Base-by-base conservation (phyloP, 176 grass and related monocot species). In the Rhynchospora tenuis region DNA sequence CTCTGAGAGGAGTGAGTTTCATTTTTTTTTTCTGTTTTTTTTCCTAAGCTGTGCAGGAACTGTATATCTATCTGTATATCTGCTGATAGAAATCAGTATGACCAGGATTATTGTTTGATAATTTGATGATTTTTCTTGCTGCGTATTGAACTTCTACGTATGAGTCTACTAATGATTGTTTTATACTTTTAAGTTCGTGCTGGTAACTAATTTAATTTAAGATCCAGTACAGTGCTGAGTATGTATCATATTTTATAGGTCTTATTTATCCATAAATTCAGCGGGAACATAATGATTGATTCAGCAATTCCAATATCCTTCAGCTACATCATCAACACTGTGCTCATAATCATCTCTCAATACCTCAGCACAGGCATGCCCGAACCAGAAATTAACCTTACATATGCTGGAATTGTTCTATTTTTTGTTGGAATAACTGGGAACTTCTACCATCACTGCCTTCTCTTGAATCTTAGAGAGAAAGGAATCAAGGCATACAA, bases 371-470 rank as follows among this genome's bases (percentile, higher is more conserved):
- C 1, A 3, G 81, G 54, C 28, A 85, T 88, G 61, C 80, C 87
- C 10, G 89, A 87, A 31, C 92, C 90, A 0, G 7, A 81, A n/a
- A 60, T 66, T 4, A 73, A 98, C 28, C 81, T 94, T 9, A 90
- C 88, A n/a, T 87, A 87, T 74, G 61, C 79, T 0, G 89, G 92
- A 2, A 19, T 84, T 17, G 5, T 47, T 33, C 14, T 87, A 46
- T 90, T 94, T 55, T n/a, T 64, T 6, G 3, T 90, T 7, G 90
- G 95, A 88, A 54, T 90, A 64, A 19, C 58, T 1, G 92, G 92
- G 33, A 94, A 98, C 81, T 84, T 94, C 48, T 93, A 94, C 86
- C 92, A 98, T 78, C 92, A 94, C 84, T 71, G 7, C 84, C 85
- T 98, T 70, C 87, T 98, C 10, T 83, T 89, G 0, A 73, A 19